Evolutionary conservation across 2,329 filamentous ascomycete species (phyloP).

Genomic region (Talaromyces atroroseus): DNA sequence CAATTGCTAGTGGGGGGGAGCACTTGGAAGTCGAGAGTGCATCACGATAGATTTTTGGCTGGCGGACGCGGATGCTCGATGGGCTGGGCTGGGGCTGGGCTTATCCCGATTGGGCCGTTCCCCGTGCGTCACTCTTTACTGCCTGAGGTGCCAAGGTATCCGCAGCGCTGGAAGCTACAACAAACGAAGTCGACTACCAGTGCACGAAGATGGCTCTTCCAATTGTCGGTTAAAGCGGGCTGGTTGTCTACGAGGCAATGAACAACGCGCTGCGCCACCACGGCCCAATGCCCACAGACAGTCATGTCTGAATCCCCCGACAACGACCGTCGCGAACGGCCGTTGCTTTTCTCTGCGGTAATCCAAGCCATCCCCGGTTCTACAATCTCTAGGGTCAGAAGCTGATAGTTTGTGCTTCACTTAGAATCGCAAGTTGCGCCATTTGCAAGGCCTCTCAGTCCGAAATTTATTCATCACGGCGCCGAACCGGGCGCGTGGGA

Average conservation of each 20-base stretch:
- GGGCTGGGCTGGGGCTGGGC: background rate
- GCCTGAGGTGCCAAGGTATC: background rate
- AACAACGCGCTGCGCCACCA: background rate
- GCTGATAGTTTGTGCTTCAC: background rate
- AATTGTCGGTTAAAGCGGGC: background rate
- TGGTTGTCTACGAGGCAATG: background rate
- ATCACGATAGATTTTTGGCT: background rate
- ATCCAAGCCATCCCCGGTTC: background rate
- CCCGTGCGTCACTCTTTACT: slow-evolving; percentile 5
- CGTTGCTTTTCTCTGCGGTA: slow-evolving; percentile 44
- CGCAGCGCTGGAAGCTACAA: background rate
- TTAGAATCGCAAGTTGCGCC: slow-evolving; percentile 83
- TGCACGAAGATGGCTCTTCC: background rate
- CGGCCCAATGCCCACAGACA: background rate
- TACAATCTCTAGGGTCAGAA: background rate
- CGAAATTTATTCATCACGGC: slow-evolving; percentile 72
- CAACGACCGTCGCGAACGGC: slow-evolving; percentile 37
- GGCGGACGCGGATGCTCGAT: too few relatives aligned
- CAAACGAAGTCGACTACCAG: background rate
- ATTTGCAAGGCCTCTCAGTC: slow-evolving; percentile 79
- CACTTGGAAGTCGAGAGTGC: background rate
- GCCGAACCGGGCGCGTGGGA: slow-evolving; percentile 46
- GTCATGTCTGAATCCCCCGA: slow-evolving; percentile 10
- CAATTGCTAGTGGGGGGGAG: background rate
- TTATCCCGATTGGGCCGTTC: slow-evolving; percentile 4